Base-by-base conservation (phyloP, 257 asterid species). In the Gynochthodes officinalis region DNA sequence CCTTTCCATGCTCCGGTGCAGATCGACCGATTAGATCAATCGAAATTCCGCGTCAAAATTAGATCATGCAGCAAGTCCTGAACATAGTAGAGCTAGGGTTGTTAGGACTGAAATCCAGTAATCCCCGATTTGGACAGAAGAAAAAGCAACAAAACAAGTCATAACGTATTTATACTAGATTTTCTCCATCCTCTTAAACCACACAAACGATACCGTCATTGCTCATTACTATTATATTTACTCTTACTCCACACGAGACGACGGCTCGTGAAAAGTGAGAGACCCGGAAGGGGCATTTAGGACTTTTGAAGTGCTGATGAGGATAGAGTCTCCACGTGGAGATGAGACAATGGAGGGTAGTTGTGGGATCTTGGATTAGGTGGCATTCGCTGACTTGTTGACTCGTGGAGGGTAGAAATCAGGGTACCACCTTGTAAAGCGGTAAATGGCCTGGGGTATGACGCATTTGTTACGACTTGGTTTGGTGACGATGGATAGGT, bases 1-100 rank as follows among this genome's bases (percentile, higher is more conserved):
- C 84, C 97, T 81, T 75, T 92, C 98, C 98, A 92, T 92, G 74
- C 72, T 70, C 30, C 55, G 42, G 53, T 25, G 64, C 77, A 73
- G 72, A 73, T 62, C 43, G 71, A 64, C 39, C 60, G 50, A 66
- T 67, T 63, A 67, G 74, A 67, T 67, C 71, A 37, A 53, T 21
- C 23, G n/a, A n/a, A 33, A 61, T 62, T 10, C 13, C 21, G 0
- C n/a, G 19, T 6, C 4, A 14, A 3, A 7, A 16, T 69, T 33
- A 53, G 43, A 72, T 28, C 76, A 72, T 72, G 70, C 62, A 62
- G 76, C 35, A 44, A 27, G 13, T 9, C 30, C 46, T 18, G 75
- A 39, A 60, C 23, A 27, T 7, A 19, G 30, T 12, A 3, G 25
- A 30, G 19, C 76, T 72, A 72, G 69, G 69, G 69, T 70, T 70